A percentile compares a stretch with the other conserved stretches of the same genome.
phyloP scores from a whole-genome alignment of 1,139 yeast species.

The Debaryomyces nepalensis region DNA sequence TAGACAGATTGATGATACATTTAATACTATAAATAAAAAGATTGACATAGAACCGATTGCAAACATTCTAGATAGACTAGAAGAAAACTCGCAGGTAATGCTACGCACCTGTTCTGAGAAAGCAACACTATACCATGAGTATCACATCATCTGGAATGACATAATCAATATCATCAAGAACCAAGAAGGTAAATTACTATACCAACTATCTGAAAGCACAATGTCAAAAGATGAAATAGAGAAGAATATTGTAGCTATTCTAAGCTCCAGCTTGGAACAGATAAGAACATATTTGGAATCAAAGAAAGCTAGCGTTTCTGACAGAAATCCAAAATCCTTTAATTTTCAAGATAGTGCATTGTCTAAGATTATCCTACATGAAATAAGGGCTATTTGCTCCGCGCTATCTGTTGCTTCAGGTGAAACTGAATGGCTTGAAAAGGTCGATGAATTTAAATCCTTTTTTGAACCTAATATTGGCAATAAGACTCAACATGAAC shows the following conservation, averaged over 20 bases:
- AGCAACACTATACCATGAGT: slow-evolving; percentile 37
- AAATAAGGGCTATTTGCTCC: slow-evolving; percentile 27
- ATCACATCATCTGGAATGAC: slow-evolving; percentile 44
- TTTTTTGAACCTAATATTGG: not conserved
- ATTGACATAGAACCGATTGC: slow-evolving; percentile 42
- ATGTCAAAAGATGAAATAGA: slow-evolving; percentile 2
- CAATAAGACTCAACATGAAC: not conserved
- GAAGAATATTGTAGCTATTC: not conserved
- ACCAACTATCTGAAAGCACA: slow-evolving; percentile 1
- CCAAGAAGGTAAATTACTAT: slow-evolving; percentile 8
- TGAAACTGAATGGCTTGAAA: slow-evolving; percentile 9
- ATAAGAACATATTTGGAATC: not conserved
- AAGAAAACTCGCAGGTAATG: slow-evolving; percentile 35
- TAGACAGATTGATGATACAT: slow-evolving; percentile 34
- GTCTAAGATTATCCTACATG: slow-evolving; percentile 26
- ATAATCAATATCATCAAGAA: slow-evolving; percentile 16
- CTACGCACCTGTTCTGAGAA: slow-evolving; percentile 29
- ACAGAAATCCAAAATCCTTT: not conserved
- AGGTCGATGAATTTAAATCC: not conserved
- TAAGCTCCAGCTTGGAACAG: not conserved
- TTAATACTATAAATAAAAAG: slow-evolving; percentile 39
- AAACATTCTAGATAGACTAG: slow-evolving; percentile 33
- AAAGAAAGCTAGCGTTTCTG: not conserved
- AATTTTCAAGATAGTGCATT: slow-evolving; percentile 14
- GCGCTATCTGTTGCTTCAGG: slow-evolving; percentile 25